Evolutionary conservation across 306 rosid species (phyloP).

Genomic region (Ormosia emarginata): DNA sequence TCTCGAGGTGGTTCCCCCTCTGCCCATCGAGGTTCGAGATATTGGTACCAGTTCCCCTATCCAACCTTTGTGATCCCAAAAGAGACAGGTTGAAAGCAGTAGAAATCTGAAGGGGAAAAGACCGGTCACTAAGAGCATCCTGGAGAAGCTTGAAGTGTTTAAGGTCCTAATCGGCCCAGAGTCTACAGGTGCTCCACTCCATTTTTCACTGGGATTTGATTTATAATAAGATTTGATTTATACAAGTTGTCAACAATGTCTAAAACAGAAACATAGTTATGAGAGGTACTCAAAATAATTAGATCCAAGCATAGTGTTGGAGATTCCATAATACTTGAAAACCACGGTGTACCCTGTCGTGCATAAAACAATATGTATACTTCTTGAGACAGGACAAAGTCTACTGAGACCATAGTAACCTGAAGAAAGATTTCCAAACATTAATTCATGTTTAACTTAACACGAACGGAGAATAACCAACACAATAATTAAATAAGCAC

Average conservation of each 20-base stretch:
- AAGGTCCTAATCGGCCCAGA: too few species aligned
- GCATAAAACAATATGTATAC: slow-evolving; percentile 87
- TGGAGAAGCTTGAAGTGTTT: too few species aligned
- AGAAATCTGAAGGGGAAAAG: too few species aligned
- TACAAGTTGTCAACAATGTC: slow-evolving; percentile 34
- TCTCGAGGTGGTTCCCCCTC: too few species aligned
- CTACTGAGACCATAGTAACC: slow-evolving; percentile 63
- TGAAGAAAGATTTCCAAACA: slow-evolving; percentile 23
- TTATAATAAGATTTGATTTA: neutral
- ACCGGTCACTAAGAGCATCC: too few species aligned
- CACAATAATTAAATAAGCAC: neutral
- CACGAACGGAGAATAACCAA: neutral
- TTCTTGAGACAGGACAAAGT: slow-evolving; percentile 60
- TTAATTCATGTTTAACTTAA: neutral
- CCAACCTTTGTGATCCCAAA: too few species aligned
- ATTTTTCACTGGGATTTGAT: too few species aligned
- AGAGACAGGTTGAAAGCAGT: too few species aligned
- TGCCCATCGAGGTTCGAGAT: too few species aligned
- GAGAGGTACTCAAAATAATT: slow-evolving; percentile 24
- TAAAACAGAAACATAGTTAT: slow-evolving; percentile 53
- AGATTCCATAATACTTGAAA: slow-evolving; percentile 41
- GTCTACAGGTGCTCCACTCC: too few species aligned
- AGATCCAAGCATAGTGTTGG: slow-evolving; percentile 14
- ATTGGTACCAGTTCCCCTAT: too few species aligned
- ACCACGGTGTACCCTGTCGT: slow-evolving; percentile 75